phyloP scores from a whole-genome alignment of 2,329 filamentous ascomycete species.

The Podosphaera aphanis region DNA sequence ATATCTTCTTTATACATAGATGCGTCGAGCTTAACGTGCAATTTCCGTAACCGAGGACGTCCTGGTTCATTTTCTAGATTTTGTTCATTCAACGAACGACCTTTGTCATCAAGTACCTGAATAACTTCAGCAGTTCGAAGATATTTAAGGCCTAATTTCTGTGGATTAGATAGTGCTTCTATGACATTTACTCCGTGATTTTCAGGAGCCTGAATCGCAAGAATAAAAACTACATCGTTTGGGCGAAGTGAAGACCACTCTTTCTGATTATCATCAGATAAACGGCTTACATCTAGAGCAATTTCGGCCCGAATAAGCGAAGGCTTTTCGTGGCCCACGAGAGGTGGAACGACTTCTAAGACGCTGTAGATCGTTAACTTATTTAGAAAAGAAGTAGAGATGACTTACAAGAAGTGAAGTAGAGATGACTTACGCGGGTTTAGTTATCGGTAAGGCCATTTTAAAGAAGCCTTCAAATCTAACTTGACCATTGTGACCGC shows the following conservation, averaged over 20 bases:
- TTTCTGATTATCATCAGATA: constrained; percentile 50
- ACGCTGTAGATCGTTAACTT: constrained; percentile 24
- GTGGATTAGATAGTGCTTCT: constrained; percentile 23
- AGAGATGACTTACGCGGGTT: constrained; percentile 31
- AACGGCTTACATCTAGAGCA: constrained; percentile 53
- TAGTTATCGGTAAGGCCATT: constrained; percentile 74
- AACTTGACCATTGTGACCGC: constrained; percentile 37
- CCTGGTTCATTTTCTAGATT: constrained; percentile 38
- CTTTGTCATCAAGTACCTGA: constrained; percentile 68
- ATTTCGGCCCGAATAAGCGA: constrained; percentile 72
- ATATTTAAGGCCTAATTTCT: constrained; percentile 42
- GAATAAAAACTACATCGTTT: constrained; percentile 74
- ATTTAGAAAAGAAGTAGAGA: constrained; percentile 4
- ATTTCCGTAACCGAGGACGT: constrained; percentile 36
- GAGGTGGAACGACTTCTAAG: constrained; percentile 60
- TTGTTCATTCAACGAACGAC: constrained; percentile 43
- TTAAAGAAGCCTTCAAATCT: constrained; percentile 66
- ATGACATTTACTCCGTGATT: constrained; percentile 30
- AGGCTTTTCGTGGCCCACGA: constrained; percentile 65
- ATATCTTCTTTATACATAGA: constrained; percentile 56
- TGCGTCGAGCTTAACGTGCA: constrained; percentile 65
- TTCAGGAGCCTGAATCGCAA: constrained; percentile 45
- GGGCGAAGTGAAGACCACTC: constrained; percentile 80
- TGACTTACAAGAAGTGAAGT: constrained; percentile 13
- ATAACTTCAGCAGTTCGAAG: constrained; percentile 69